Evolutionary conservation across 495 filamentous ascomycete species (phyloP).

Genomic region (Durotheca rogersii): DNA sequence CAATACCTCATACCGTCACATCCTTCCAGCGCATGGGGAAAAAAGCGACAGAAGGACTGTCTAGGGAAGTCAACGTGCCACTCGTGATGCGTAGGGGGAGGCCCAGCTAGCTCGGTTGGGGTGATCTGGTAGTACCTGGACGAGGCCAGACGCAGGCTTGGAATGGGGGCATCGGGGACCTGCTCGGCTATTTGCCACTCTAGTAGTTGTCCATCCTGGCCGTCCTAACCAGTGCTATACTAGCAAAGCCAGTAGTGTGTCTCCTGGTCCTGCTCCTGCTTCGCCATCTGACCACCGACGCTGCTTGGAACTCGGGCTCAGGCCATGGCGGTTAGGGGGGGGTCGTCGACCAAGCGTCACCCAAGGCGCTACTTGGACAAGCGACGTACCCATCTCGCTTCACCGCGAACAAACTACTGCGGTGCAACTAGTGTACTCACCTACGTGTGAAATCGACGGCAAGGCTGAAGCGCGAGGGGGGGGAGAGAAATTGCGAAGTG

Average conservation of each 20-base stretch:
- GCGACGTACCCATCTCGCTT: slow-evolving; percentile 26
- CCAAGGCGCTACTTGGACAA: slow-evolving; percentile 5
- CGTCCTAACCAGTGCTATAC: slow-evolving; percentile 1
- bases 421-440: slow-evolving; percentile 23
- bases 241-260: slow-evolving; percentile 1
- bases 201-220: slow-evolving; percentile 1
- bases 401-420: slow-evolving; percentile 29
- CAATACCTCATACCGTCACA: slow-evolving; percentile 15
- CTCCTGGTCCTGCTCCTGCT: neutral
- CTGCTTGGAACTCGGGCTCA: too few species aligned
- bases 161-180: slow-evolving; percentile 2
- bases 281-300: slow-evolving; percentile 12
- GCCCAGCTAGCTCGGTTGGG: slow-evolving; percentile 13
- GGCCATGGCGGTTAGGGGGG: too few species aligned
- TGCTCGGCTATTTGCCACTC: slow-evolving; percentile 19
- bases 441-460: slow-evolving; percentile 28
- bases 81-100: neutral
- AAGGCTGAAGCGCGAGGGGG: slow-evolving; percentile 22
- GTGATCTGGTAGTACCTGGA: slow-evolving; percentile 14
- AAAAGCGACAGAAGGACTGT: slow-evolving; percentile 8
- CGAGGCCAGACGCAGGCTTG: slow-evolving; percentile 5
- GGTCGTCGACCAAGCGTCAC: too few species aligned
- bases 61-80: slow-evolving; percentile 4
- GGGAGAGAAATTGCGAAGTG: neutral
- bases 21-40: slow-evolving; percentile 13